Evolutionary conservation across 805 yeast species (phyloP), one percentile per base, ranked within the genome.

Genomic region (Candida golubevii): DNA sequence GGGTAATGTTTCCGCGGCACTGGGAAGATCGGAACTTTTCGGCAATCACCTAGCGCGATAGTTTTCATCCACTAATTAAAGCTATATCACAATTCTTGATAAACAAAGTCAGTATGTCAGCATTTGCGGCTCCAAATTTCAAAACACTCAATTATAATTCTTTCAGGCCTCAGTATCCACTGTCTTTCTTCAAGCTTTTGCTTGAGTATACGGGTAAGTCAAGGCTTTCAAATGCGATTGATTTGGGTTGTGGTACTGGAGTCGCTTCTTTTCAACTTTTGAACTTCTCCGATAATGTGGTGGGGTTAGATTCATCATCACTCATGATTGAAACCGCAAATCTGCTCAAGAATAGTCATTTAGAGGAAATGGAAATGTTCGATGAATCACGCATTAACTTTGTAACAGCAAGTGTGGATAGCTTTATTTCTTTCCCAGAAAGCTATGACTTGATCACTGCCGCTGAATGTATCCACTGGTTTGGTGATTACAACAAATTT

Each of bases 191-290:
- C 46, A 51, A 55, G 35, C 47, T 62, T 11, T 51, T 71, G 15
- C 44, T 44, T 29, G 53, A 56, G 1, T 69, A 65, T 46, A 58
- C 57, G 4, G 50, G 61, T 2, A 50, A 53, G 11, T 9, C 39
- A n/a, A 35, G 26, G 48, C 48, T 60, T 5, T 38, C 45, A 3
- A 50, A 48, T 6, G 53, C 80, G 8, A 59, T 64, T 56, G 66
- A 63, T 55, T 53, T 76, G 36, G 82, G 83, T 0, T 74, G 80
- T 50, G 82, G 82, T 0, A 75, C 81, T 0, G 83, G 82, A 0
- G 73, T 71, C 26, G 79, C 78, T 0, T 66, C 76, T 1, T 61
- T 67, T 39, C 78, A 78, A 3, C 54, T 78, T 39, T 59, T 74
- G 26, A 59, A 63, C 33, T 42, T 69, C 14, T 59, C 74, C 29